Base-by-base conservation (phyloP, 1,284 basidiomycete genomes). In the Grifola frondosa region DNA sequence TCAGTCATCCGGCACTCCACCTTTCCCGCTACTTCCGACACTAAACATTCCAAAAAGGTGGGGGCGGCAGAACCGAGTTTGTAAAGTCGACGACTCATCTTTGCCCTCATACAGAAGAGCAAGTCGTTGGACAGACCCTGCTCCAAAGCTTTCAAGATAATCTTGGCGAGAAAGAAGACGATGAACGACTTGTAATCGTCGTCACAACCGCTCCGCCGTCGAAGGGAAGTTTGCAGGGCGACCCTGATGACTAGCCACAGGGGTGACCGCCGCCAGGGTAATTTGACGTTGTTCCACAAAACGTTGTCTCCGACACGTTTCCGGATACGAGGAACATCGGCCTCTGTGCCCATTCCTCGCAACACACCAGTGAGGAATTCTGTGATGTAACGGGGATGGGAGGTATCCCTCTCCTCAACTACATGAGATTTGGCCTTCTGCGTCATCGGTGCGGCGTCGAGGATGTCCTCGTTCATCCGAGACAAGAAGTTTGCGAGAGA, bases 231-330 rank as follows among this genome's bases (percentile, higher is more conserved):
- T 42, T 79, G 77, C 3, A 78, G 45, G 0, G 67, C 63, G 3
- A 78, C 68, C 6, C 72, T 68, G 26, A 75, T 56, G 15, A 74
- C 51, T 5, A 74, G 63, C 73, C 41, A 43, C 12, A 38, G 17
- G 12, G 71, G 59, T 5, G 71, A 70, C n/a, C 75, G 61, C 13
- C 72, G 57, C 74, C 75, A 77, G 10, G 74, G 74, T 12, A 60
- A 56, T 21, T 45, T 40, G 1, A 66, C 58, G 24, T 59, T 40
- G 6, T 63, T 25, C 66, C 68, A 74, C 10, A 75, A 35, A n/a
- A 76, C 65, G 20, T 78, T 70, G 43, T 78, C 73, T 10, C 59
- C 64, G 6, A 73, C 65, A 10, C 69, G 64, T 51, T 77, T 77
- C 11, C 44, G 50, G 37, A 71, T 60, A 9, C 63, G 58, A 9